Conservation (phyloP, 108 stramenopile species). For the Mediolabrus comicus region DNA sequence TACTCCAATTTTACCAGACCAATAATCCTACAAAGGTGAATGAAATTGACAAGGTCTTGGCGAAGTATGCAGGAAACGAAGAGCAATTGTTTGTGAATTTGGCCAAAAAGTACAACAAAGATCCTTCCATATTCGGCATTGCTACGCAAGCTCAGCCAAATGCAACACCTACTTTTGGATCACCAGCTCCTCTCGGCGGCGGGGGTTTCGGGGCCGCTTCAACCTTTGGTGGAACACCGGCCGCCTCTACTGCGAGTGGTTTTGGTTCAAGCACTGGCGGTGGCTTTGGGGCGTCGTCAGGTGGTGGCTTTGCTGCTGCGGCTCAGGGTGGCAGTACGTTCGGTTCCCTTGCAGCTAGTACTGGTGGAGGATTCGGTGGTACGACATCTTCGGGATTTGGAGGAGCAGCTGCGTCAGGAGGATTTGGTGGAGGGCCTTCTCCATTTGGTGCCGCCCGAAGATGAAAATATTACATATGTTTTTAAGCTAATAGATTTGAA, state of each 20-base stretch:
- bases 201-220: slow-evolving; percentile 27
- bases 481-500: too few relatives aligned
- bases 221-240: slow-evolving; percentile 41
- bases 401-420: slow-evolving; percentile 1
- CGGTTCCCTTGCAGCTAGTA: slow-evolving; percentile 23
- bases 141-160: slow-evolving; percentile 19
- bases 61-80: slow-evolving; percentile 81
- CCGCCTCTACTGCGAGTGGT: slow-evolving; percentile 4
- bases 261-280: slow-evolving; percentile 20
- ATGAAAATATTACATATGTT: neutral
- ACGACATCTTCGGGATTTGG: slow-evolving; percentile 4
- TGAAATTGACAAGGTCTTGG: slow-evolving; percentile 78
- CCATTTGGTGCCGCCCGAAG: neutral
- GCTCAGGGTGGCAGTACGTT: slow-evolving; percentile 21
- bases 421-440: slow-evolving; percentile 4
- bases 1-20: slow-evolving; percentile 75
- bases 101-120: slow-evolving; percentile 82
- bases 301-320: slow-evolving; percentile 34
- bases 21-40: slow-evolving; percentile 72
- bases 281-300: slow-evolving; percentile 54
- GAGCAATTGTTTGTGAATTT: slow-evolving; percentile 80
- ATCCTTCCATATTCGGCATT: slow-evolving; percentile 74
- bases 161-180: slow-evolving; percentile 10
- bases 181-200: slow-evolving; percentile 6
- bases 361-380: neutral